Base-by-base conservation (phyloP, 2,329 filamentous ascomycete genomes). In the Alternaria solani region DNA sequence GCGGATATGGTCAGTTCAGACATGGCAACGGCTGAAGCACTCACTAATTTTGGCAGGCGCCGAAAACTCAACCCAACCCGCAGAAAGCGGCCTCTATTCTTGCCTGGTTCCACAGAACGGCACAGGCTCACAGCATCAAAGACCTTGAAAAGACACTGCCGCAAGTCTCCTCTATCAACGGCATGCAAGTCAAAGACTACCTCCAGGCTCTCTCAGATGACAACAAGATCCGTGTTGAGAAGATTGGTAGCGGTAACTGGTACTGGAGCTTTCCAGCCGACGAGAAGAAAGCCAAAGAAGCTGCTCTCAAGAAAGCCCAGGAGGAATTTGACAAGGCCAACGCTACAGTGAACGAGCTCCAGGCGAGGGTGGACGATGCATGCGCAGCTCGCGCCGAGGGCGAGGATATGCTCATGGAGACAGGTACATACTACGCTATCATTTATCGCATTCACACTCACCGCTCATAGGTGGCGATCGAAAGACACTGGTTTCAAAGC, bases 191-290 rank as follows among this genome's bases (percentile, higher is more conserved):
- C 46, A 89, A 89, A 75, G 89, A 91, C 69, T 89, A 88, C 70
- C 79, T 91, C 18, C 87, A 89, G 72, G 80, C 83, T 5, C 82
- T 91, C 20, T 79, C 81, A 8, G 87, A 90, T 68, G 89, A 91
- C 57, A 82, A 81, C 68, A 83, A 85, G 67, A 85, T 91, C 62
- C 83, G 84, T 18, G 85, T 89, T 28, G 88, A 91, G 79, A 91
- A 90, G 75, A 91, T 91, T 68, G 89, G 88, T 43, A 88, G 83
- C 64, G 88, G 87, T 28, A 91, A 91, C 74, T 91, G 88, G 88
- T 91, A 90, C 78, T 91, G 89, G 89, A 85, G 83, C 64, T 91
- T 90, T 72, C 81, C 78, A 18, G 86, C 83, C 28, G 87, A 89
- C 54, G 86, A 86, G 69, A 84, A 81, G 71, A 83, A 82, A 48